Conservation (phyloP, 208 protist species). For the Naegleria lovaniensis region DNA sequence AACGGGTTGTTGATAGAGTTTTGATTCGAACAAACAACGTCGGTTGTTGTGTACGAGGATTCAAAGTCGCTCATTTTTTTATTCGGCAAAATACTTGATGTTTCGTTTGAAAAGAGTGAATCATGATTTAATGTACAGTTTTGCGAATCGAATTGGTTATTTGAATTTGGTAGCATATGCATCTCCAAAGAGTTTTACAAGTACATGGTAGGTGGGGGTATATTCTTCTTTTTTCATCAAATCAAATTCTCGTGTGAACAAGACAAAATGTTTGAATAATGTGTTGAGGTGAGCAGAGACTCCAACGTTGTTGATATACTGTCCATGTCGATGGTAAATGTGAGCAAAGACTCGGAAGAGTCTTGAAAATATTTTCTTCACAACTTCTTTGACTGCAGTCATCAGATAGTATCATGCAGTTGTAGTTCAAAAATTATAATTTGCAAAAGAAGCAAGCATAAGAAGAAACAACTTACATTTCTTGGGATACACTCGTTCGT, state of each 20-base stretch:
- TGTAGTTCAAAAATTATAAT: too few species aligned
- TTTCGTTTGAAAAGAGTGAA: too few species aligned
- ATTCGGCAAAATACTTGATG: too few species aligned
- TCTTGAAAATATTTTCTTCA: slow-evolving; percentile 93
- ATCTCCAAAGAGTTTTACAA: neutral
- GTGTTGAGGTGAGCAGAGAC: slow-evolving; percentile 93
- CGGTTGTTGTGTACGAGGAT: too few species aligned
- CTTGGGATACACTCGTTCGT: neutral
- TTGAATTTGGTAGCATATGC: neutral
- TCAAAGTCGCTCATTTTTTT: too few species aligned
- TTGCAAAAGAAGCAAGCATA: too few species aligned
- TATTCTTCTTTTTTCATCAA: neutral
- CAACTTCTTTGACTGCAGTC: slow-evolving; percentile 38
- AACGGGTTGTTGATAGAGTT: too few species aligned
- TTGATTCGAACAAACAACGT: too few species aligned
- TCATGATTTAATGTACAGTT: too few species aligned
- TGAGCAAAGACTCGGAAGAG: slow-evolving; percentile 98
- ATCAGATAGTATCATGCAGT: too few species aligned
- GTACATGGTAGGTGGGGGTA: neutral
- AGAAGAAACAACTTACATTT: slow-evolving; percentile 52
- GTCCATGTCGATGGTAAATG: slow-evolving; percentile 95
- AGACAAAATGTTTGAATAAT: neutral
- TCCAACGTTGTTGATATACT: slow-evolving; percentile 80
- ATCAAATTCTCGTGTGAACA: neutral
- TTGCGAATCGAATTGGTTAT: too few species aligned